These are phyloP conservation scores for Amanita pallidorosea DNA, from an alignment of 768 basidiomycete genomes.

Conservation along the genomic window DNA sequence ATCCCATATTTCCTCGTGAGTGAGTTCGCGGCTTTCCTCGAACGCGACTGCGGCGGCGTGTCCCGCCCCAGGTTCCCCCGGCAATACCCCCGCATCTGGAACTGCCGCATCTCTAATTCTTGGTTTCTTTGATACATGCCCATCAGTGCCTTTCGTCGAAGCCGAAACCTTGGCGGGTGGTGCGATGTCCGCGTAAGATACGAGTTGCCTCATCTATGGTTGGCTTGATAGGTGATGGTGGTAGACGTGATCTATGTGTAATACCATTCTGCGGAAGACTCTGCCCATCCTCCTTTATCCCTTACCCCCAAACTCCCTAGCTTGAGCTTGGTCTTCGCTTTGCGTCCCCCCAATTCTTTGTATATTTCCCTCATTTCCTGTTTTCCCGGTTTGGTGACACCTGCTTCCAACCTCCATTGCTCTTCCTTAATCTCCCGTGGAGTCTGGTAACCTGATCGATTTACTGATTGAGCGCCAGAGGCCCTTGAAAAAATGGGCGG, in stretches of 20 bases:
- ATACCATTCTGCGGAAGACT: slow-evolving; percentile 18
- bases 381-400: slow-evolving; percentile 51
- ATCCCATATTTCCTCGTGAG: slow-evolving; percentile 76
- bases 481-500: slow-evolving; percentile 22
- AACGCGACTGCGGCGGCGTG: slow-evolving; percentile 6
- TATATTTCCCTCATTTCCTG: slow-evolving; percentile 85
- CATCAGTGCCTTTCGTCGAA: not conserved
- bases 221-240: not conserved
- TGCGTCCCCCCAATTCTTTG: slow-evolving; percentile 82
- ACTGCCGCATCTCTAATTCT: not conserved
- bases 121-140: not conserved
- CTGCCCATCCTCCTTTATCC: slow-evolving; percentile 74
- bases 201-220: slow-evolving; percentile 15
- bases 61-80: not conserved
- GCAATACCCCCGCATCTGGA: not conserved
- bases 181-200: slow-evolving; percentile 60
- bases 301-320: slow-evolving; percentile 52
- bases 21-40: slow-evolving; percentile 51
- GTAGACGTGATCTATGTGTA: not conserved
- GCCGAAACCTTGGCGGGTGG: slow-evolving; percentile 25
- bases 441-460: slow-evolving; percentile 59
- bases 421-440: slow-evolving; percentile 74
- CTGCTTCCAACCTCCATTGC: slow-evolving; percentile 50
- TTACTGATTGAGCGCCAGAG: slow-evolving; percentile 42
- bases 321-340: slow-evolving; percentile 65